phyloP scores from a whole-genome alignment of 2,329 filamentous ascomycete genomes.

The Monosporascus sp. region DNA sequence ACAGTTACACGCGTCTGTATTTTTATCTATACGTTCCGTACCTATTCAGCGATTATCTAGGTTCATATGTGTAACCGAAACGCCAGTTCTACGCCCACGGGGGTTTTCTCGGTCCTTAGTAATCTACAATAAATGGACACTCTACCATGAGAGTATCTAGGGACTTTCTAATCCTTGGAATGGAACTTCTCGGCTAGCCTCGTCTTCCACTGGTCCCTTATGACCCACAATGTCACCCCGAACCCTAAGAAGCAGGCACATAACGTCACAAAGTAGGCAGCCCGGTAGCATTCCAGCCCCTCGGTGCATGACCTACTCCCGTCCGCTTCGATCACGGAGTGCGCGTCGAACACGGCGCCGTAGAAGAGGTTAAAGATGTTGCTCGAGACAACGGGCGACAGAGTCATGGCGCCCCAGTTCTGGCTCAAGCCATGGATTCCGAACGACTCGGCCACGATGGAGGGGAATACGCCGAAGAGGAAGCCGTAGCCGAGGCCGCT shows the following conservation, averaged over 20 bases:
- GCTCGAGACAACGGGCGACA: slow-evolving; percentile 80
- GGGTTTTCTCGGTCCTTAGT: neutral
- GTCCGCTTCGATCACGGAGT: slow-evolving; percentile 63
- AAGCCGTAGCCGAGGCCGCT: slow-evolving; percentile 90
- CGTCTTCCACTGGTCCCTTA: slow-evolving; percentile 50
- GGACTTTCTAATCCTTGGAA: neutral
- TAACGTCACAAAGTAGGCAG: slow-evolving; percentile 77
- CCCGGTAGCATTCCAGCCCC: slow-evolving; percentile 74
- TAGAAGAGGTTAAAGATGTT: slow-evolving; percentile 94
- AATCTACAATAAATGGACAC: too few relatives aligned
- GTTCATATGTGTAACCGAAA: neutral
- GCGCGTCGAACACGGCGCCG: slow-evolving; percentile 74
- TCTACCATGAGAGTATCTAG: too few relatives aligned
- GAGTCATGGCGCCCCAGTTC: slow-evolving; percentile 95
- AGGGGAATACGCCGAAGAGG: slow-evolving; percentile 89
- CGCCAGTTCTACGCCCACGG: neutral
- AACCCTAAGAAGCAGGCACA: slow-evolving; percentile 66
- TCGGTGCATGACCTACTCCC: slow-evolving; percentile 72
- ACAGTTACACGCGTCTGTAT: too few relatives aligned
- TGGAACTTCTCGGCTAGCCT: slow-evolving; percentile 22
- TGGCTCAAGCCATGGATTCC: slow-evolving; percentile 84
- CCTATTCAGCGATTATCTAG: too few relatives aligned
- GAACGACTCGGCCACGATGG: slow-evolving; percentile 84
- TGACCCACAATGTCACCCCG: slow-evolving; percentile 64
- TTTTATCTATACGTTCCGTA: too few relatives aligned